These are phyloP conservation scores for Citrus hindsii DNA, from an alignment of 345 rosid species.

Conservation along the genomic window DNA sequence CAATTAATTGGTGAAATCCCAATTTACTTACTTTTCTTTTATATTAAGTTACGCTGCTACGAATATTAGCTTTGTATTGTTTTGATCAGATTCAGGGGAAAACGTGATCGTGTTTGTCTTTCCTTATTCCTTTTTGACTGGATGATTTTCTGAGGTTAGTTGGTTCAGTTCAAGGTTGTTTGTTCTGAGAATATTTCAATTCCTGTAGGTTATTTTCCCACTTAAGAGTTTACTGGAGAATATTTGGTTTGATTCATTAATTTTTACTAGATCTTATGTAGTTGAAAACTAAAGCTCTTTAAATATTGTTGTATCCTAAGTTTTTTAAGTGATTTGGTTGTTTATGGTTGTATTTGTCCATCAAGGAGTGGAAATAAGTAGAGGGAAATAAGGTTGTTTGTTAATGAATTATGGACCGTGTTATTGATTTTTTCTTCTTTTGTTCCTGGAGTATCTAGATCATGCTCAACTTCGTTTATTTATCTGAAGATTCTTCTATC, in stretches of 20 bases:
- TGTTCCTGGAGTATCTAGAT: background rate
- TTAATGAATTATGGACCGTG: background rate
- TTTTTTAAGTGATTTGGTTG: background rate
- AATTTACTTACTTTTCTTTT: background rate
- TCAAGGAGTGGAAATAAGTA: too few relatives aligned
- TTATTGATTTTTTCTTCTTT: background rate
- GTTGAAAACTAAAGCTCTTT: background rate
- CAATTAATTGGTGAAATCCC: background rate
- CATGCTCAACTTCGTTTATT: background rate
- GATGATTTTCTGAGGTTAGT: background rate
- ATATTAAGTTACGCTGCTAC: background rate
- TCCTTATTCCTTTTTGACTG: background rate
- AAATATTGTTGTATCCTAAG: background rate
- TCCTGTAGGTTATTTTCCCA: background rate
- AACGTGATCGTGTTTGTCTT: background rate
- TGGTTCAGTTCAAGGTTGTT: background rate
- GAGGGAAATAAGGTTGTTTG: background rate
- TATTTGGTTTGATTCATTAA: conserved; percentile 6
- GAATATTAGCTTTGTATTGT: background rate
- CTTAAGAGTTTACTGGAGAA: conserved; percentile 3
- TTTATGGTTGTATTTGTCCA: background rate
- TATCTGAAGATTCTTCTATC: background rate
- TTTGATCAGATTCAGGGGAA: background rate
- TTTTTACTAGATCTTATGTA: background rate
- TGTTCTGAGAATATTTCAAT: background rate